A percentile compares a stretch with the other conserved stretches of the same genome.
phyloP scores from a whole-genome alignment of 2,329 filamentous ascomycete genomes.

The Colletotrichum sidae region DNA sequence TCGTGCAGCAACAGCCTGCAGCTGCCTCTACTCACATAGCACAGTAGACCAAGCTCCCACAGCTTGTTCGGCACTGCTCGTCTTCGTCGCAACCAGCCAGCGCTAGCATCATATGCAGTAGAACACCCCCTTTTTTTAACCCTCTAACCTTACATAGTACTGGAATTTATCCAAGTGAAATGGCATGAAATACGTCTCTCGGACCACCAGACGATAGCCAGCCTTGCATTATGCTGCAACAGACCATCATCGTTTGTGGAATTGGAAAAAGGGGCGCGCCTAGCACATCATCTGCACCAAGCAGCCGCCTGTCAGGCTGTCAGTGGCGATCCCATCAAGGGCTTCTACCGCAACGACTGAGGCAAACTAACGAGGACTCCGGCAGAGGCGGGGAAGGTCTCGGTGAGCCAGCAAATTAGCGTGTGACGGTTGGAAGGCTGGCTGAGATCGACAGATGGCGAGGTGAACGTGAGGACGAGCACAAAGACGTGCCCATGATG shows the following conservation, averaged over 20 bases:
- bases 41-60: not conserved
- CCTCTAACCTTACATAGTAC: not conserved
- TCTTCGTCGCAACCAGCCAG: slow-evolving; percentile 13
- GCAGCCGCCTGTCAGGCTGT: slow-evolving; percentile 8
- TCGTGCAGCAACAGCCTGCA: not conserved
- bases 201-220: slow-evolving; percentile 23
- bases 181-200: slow-evolving; percentile 18
- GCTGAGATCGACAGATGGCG: slow-evolving; percentile 31
- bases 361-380: slow-evolving; percentile 23
- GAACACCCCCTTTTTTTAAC: not conserved
- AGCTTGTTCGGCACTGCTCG: not conserved
- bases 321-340: slow-evolving; percentile 8
- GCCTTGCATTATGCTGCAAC: slow-evolving; percentile 28
- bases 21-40: not conserved
- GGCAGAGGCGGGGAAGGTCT: slow-evolving; percentile 29
- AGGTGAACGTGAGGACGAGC: slow-evolving; percentile 15
- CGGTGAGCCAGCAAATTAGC: slow-evolving; percentile 29
- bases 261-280: not conserved
- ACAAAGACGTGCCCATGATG: not conserved
- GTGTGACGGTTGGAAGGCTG: slow-evolving; percentile 11
- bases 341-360: slow-evolving; percentile 8
- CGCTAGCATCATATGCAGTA: not conserved
- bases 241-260: slow-evolving; percentile 10
- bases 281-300: slow-evolving; percentile 14
- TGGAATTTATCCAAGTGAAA: slow-evolving; percentile 1